Evolutionary conservation across 192 early-diverging fungal species (phyloP).

Genomic region (Geosiphon pyriformis): DNA sequence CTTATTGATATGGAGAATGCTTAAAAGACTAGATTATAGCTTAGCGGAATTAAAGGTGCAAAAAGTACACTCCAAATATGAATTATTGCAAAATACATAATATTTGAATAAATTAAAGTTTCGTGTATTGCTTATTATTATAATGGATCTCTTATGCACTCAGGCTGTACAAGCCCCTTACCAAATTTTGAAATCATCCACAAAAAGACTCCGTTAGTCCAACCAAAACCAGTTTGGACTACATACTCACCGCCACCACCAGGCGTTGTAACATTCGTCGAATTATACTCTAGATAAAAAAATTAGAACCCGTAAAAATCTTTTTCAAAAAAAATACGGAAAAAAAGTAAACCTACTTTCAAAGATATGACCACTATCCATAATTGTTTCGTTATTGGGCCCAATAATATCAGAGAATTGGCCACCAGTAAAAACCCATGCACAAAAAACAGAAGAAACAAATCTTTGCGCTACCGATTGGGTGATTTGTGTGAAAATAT

Average conservation of each 20-base stretch:
- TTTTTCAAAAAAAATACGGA: not conserved
- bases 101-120: too few relatives aligned
- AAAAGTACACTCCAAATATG: too few relatives aligned
- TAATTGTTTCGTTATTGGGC: constrained; percentile 29
- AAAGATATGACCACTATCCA: constrained; percentile 65
- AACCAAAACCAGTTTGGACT: constrained; percentile 70
- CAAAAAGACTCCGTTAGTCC: constrained; percentile 70
- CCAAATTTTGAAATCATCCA: constrained; percentile 42
- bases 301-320: not conserved
- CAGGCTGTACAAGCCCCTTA: not conserved
- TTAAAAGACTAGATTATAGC: too few relatives aligned
- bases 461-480: constrained; percentile 43
- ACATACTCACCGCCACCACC: constrained; percentile 66
- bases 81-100: too few relatives aligned
- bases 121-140: too few relatives aligned
- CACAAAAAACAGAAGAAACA: constrained; percentile 55
- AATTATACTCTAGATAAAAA: constrained; percentile 44
- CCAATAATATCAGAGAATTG: constrained; percentile 44
- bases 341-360: constrained; percentile 37
- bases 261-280: constrained; percentile 35
- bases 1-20: too few relatives aligned
- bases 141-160: too few relatives aligned
- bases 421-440: constrained; percentile 67
- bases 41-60: too few relatives aligned
- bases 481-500: constrained; percentile 22